These are phyloP conservation scores for Niebla homalea DNA, from an alignment of 495 filamentous ascomycete genomes.

Conservation along the genomic window DNA sequence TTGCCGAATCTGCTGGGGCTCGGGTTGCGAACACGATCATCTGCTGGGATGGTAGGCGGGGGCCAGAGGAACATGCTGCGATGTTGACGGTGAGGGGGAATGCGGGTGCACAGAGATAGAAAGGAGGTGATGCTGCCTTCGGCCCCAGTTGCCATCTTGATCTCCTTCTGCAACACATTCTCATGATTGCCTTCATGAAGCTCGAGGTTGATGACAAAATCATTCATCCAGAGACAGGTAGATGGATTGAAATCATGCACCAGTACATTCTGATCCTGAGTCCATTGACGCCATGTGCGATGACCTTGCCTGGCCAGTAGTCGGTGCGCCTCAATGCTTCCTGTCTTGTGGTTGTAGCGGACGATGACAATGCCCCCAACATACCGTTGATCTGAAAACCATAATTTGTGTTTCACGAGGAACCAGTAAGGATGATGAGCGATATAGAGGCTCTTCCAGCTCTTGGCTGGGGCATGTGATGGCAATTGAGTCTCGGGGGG, in stretches of 20 bases:
- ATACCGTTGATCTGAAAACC: conserved; percentile 64
- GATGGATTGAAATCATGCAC: conserved; percentile 61
- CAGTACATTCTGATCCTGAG: conserved; percentile 50
- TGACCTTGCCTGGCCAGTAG: conserved; percentile 47
- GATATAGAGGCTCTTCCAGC: conserved; percentile 55
- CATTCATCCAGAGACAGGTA: conserved; percentile 54
- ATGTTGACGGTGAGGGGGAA: conserved; percentile 24
- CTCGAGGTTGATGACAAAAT: conserved; percentile 51
- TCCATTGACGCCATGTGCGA: conserved; percentile 45
- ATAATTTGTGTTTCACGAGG: conserved; percentile 62
- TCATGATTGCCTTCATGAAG: conserved; percentile 8
- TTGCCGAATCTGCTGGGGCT: conserved; percentile 26
- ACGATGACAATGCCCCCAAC: conserved; percentile 48
- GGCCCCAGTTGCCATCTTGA: conserved; percentile 42
- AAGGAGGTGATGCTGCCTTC: conserved; percentile 31
- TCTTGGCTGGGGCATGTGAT: conserved; percentile 41
- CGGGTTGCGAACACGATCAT: conserved; percentile 37
- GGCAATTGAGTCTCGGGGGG: conserved; percentile 28
- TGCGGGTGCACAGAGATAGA: conserved; percentile 31
- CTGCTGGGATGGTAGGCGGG: conserved; percentile 51
- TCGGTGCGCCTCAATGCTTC: conserved; percentile 71
- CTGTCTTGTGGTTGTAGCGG: conserved; percentile 56
- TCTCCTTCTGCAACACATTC: conserved; percentile 25
- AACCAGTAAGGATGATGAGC: conserved; percentile 77
- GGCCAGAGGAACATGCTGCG: conserved; percentile 54